Evolutionary conservation across 768 basidiomycete genomes (phyloP).

Genomic region (Trametes coccinea): DNA sequence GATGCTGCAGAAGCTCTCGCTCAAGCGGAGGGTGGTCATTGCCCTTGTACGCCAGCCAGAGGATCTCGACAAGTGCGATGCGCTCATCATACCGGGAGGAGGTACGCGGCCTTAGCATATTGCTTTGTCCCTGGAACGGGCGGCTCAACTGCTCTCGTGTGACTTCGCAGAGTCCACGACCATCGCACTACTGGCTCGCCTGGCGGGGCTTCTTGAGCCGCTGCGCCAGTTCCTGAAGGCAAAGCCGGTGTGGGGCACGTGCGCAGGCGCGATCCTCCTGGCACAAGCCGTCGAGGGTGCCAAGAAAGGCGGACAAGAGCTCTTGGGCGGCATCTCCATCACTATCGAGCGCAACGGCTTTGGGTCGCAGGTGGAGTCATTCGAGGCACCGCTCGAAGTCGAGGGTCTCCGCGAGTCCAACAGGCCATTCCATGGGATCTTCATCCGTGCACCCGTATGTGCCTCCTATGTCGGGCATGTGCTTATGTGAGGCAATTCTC

Average conservation of each 20-base stretch:
- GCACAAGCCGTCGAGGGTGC: constrained; percentile 71
- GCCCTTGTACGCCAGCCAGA: constrained; percentile 69
- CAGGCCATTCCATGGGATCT: constrained; percentile 74
- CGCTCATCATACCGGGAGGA: constrained; percentile 92
- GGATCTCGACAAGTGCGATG: constrained; percentile 78
- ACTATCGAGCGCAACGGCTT: constrained; percentile 87
- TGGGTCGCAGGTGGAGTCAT: constrained; percentile 93
- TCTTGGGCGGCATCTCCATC: constrained; percentile 78
- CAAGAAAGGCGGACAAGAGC: constrained; percentile 86
- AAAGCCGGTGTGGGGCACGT: constrained; percentile 93
- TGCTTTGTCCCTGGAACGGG: not conserved
- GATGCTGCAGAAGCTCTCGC: constrained; percentile 59
- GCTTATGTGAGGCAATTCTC: not conserved
- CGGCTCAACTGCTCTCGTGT: not conserved
- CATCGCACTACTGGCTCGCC: constrained; percentile 74
- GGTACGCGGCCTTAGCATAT: constrained; percentile 43
- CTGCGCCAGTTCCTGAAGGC: constrained; percentile 67
- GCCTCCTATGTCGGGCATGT: not conserved
- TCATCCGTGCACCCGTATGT: constrained; percentile 90
- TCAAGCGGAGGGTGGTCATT: constrained; percentile 46
- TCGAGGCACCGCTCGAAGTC: constrained; percentile 76
- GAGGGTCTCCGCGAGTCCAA: constrained; percentile 59
- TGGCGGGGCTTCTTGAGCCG: constrained; percentile 79
- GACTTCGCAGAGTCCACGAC: constrained; percentile 80
- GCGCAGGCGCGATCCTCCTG: constrained; percentile 91